A percentile compares a stretch with the other conserved stretches of the same genome.
These are phyloP conservation scores for Paecilomyces niveus DNA, from an alignment of 2,329 filamentous ascomycete genomes.

Conservation along the genomic window DNA sequence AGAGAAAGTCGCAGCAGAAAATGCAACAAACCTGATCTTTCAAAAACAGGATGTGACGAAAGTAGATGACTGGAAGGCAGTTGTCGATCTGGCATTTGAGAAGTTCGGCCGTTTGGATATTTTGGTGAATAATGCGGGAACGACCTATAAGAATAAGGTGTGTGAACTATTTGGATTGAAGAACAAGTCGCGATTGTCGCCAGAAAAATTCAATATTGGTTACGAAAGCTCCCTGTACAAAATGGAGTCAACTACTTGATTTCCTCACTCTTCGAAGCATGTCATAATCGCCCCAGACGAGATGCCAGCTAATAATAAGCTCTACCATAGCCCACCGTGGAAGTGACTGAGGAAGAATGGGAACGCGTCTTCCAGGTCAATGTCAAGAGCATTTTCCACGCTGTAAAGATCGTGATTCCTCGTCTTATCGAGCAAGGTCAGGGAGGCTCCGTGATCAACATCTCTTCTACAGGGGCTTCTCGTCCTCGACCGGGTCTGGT, in stretches of 20 bases:
- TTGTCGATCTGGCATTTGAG: conserved; percentile 22
- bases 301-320: neutral
- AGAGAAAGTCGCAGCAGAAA: conserved; percentile 22
- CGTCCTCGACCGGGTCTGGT: conserved; percentile 32
- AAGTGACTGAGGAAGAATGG: conserved; percentile 34
- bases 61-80: conserved; percentile 24
- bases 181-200: neutral
- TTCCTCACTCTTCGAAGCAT: neutral
- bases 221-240: neutral
- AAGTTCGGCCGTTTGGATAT: conserved; percentile 33
- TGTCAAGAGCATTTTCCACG: conserved; percentile 32
- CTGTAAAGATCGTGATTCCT: conserved; percentile 26
- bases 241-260: neutral
- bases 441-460: conserved; percentile 33
- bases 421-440: conserved; percentile 25
- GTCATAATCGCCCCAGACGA: no score
- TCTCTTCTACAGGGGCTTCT: conserved; percentile 32
- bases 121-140: conserved; percentile 44
- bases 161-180: neutral
- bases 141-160: conserved; percentile 34
- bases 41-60: conserved; percentile 30
- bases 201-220: neutral
- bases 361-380: conserved; percentile 35
- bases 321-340: conserved; percentile 20
- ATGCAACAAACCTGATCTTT: conserved; percentile 23